Evolutionary conservation across 2,329 filamentous ascomycete genomes (phyloP), one percentile per base, ranked within the genome.

Genomic region (Diaporthe sp.): DNA sequence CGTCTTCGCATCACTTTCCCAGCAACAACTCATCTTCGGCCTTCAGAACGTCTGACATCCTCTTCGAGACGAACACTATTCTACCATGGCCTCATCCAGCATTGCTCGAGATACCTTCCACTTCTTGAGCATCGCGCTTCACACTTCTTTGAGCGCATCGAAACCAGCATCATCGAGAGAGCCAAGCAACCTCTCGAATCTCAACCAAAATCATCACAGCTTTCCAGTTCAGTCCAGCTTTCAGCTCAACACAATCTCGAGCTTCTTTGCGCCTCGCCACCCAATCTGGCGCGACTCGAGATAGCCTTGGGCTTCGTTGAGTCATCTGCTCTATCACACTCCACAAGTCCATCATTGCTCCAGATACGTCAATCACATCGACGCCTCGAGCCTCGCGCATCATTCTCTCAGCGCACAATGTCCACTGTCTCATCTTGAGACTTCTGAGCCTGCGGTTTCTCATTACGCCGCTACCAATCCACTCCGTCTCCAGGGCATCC

Each of bases 81-180:
- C 17, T 47, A 55, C 25, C 5, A 6, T 17, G 40, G 17, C 60
- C 60, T n/a, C 40, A n/a, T 33, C 60, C 40, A 64, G 25, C 60
- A 64, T 47, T 3, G 58, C 58, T 64, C 30, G 58, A 64, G 58
- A 45, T 30, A 64, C 25, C 40, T 64, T 30, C 25, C 42, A 66
- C 28, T 35, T 66, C 61, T 50, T 42, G 38, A 64, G 58, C 58
- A 45, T 35, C 61, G 61, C 61, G 61, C 45, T 28, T 38, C 22
- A 67, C 30, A 50, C 30, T 10, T 52, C 19, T 33, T 22, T 47
- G 17, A 47, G 45, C 45, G 61, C 61, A 12, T 47, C 25, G n/a
- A 67, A 35, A 25, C 30, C 61, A 67, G 45, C 45, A 38, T 35
- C 45, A 7, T 33, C 40, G 28, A 64, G 61, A n/a, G 30, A 52